Conservation (phyloP, 225 moss, liverwort and hornwort species). For the Anthoceros angustus region DNA sequence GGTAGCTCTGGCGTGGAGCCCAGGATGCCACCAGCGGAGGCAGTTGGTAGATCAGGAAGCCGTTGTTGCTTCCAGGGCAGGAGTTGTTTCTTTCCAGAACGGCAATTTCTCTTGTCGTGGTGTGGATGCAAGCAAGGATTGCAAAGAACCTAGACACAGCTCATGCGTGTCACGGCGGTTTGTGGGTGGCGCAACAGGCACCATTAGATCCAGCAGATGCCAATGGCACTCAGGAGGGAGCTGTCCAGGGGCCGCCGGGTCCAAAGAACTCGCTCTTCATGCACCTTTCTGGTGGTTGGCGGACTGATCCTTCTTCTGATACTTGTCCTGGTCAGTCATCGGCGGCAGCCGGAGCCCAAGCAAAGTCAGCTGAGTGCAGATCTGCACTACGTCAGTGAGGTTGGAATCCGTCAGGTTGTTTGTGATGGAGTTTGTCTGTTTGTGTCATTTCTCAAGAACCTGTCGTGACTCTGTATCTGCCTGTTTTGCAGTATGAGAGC, state of each 20-base stretch:
- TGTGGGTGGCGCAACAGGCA: not conserved
- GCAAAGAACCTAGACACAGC: not conserved
- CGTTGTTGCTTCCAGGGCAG: too few species aligned
- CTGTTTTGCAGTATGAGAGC: not conserved
- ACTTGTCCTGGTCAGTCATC: not conserved
- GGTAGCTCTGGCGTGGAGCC: too few species aligned
- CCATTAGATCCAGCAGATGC: not conserved
- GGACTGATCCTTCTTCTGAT: not conserved
- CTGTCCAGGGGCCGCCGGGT: not conserved
- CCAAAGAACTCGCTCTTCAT: constrained; percentile 1
- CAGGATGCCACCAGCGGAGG: too few species aligned
- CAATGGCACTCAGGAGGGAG: not conserved
- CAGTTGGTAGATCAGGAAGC: too few species aligned
- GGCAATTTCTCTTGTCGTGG: too few species aligned
- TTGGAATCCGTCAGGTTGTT: not conserved
- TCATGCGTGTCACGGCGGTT: not conserved
- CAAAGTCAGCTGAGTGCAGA: not conserved
- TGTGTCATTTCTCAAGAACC: not conserved
- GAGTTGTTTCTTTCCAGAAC: too few species aligned
- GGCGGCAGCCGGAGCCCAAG: not conserved
- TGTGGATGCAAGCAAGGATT: too few species aligned
- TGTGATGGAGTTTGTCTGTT: not conserved
- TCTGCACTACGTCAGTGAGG: not conserved
- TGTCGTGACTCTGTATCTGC: not conserved
- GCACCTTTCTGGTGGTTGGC: not conserved